Percentiles rank a stretch among this genome's conserved stretches.
Evolutionary conservation across 331 rosid genomes (phyloP).

Genomic region (Acacia pycnantha): DNA sequence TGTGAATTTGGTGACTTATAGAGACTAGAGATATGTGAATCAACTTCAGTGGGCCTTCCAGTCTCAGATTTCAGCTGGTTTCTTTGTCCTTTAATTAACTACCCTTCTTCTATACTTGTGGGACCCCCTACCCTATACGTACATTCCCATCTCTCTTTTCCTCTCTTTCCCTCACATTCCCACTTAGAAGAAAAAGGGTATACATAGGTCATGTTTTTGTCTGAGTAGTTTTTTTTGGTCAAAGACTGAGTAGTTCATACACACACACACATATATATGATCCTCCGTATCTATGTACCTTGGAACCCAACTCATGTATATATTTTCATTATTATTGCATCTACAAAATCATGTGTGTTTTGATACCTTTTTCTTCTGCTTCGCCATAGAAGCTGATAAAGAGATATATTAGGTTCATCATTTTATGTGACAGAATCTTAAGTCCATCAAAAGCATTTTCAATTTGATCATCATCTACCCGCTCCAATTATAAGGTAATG

Average conservation of each 20-base stretch:
- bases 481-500: background rate
- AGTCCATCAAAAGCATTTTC: background rate
- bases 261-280: background rate
- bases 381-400: background rate
- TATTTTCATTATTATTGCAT: background rate
- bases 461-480: background rate
- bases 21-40: background rate
- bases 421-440: background rate
- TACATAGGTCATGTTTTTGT: background rate
- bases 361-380: background rate
- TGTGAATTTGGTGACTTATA: slow-evolving; percentile 31
- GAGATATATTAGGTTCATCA: background rate
- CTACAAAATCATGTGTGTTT: background rate
- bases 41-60: background rate
- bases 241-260: too few species aligned
- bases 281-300: background rate
- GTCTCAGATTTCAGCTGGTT: slow-evolving; percentile 17
- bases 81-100: slow-evolving; percentile 9
- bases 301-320: background rate
- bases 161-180: slow-evolving; percentile 31
- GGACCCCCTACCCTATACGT: slow-evolving; percentile 35
- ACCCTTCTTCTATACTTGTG: background rate
- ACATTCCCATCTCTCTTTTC: slow-evolving; percentile 23
- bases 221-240: background rate
- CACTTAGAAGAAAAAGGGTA: background rate